These are phyloP conservation scores for Fimicolochytrium jonesii DNA, from an alignment of 192 early-diverging fungal genomes.

Conservation along the genomic window DNA sequence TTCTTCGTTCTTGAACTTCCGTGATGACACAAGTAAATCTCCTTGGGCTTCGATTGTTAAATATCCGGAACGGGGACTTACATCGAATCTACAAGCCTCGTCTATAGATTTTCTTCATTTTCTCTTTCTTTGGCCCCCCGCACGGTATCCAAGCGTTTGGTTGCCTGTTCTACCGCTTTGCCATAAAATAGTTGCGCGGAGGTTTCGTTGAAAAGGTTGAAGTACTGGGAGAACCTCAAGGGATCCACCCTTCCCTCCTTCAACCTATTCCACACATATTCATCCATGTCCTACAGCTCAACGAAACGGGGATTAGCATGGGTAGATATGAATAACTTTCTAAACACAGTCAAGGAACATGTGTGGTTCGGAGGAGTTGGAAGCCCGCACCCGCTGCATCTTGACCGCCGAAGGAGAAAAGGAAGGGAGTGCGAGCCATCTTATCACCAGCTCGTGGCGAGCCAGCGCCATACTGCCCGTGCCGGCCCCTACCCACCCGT, in stretches of 20 bases:
- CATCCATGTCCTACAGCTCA: neutral
- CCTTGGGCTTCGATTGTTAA: neutral
- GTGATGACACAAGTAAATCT: neutral
- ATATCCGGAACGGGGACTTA: neutral
- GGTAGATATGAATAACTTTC: neutral
- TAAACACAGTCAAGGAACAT: neutral
- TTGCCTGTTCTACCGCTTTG: no score
- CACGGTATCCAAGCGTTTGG: no score
- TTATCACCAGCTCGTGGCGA: neutral
- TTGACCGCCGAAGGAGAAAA: neutral
- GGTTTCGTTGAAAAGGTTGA: no score
- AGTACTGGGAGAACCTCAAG: no score
- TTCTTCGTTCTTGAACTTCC: neutral
- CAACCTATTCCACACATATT: no score
- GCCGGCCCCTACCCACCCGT: conserved; percentile 4
- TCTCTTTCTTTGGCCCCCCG: neutral
- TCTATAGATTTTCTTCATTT: neutral
- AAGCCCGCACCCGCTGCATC: conserved; percentile 1
- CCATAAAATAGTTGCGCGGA: no score
- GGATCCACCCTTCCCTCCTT: no score
- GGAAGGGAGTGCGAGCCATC: conserved; percentile 1
- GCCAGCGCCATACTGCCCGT: conserved; percentile 1
- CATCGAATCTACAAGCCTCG: neutral
- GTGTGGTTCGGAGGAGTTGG: conserved; percentile 5
- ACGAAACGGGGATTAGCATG: neutral